Evolutionary conservation across 1,284 basidiomycete species (phyloP).

Genomic region (Ustilago shanxiensis): DNA sequence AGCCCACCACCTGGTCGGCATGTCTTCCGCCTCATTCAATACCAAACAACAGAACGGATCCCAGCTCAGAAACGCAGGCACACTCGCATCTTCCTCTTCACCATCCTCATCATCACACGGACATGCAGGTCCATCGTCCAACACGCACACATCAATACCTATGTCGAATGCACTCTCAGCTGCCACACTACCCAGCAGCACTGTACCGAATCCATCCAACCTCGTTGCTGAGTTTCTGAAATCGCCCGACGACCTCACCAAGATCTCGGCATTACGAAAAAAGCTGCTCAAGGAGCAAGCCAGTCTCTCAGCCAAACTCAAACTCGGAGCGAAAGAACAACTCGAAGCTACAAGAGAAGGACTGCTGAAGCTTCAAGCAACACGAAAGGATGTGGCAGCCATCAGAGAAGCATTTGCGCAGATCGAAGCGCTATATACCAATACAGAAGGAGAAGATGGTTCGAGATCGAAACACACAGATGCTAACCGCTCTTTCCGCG

Average conservation of each 20-base stretch:
- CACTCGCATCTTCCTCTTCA: constrained; percentile 7
- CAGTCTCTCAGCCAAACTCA: constrained; percentile 91
- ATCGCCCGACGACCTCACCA: constrained; percentile 90
- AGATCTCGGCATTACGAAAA: constrained; percentile 88
- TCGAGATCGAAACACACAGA: constrained; percentile 32
- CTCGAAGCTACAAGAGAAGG: constrained; percentile 91
- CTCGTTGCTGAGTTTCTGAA: constrained; percentile 65
- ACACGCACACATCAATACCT: constrained; percentile 13
- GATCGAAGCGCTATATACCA: constrained; percentile 78
- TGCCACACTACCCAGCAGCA: constrained; percentile 20
- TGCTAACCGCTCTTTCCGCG: constrained; percentile 56
- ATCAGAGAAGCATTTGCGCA: constrained; percentile 93
- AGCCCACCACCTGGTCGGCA: constrained; percentile 16
- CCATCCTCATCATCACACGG: constrained; percentile 33
- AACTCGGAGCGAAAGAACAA: constrained; percentile 92
- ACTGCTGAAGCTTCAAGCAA: constrained; percentile 84
- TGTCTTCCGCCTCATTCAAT: constrained; percentile 3
- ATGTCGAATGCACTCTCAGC: constrained; percentile 35
- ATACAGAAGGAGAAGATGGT: constrained; percentile 27
- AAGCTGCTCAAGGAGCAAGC: constrained; percentile 97
- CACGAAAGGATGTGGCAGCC: constrained; percentile 83
- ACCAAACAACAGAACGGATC: constrained; percentile 13
- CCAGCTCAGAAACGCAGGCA: constrained; percentile 17
- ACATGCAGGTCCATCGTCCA: constrained; percentile 23
- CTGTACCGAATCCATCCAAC: constrained; percentile 29